Conservation (phyloP, 75 land plant genomes). For the Pinus tabuliformis region DNA sequence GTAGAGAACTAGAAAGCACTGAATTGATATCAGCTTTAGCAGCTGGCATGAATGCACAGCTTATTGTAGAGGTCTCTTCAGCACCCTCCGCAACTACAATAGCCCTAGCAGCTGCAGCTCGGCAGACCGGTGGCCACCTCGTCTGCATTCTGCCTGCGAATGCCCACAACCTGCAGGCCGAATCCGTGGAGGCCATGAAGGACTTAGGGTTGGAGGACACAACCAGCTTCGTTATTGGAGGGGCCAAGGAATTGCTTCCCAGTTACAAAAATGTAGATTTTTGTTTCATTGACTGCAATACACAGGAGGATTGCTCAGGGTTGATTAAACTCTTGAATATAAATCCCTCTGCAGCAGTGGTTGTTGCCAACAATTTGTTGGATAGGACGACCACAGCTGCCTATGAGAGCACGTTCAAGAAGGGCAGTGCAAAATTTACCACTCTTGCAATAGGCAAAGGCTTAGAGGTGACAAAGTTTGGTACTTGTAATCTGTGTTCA, state of each 20-base stretch:
- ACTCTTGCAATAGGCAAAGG: constrained; percentile 66
- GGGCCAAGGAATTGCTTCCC: constrained; percentile 33
- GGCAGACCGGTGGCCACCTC: constrained; percentile 64
- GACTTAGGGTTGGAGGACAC: constrained; percentile 19
- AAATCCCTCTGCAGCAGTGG: constrained; percentile 48
- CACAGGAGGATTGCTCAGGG: constrained; percentile 17
- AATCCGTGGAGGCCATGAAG: constrained; percentile 23
- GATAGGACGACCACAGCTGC: constrained; percentile 17
- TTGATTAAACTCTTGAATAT: constrained; percentile 36
- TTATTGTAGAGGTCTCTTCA: not conserved
- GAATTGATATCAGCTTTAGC: constrained; percentile 61
- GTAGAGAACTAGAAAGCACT: constrained; percentile 32
- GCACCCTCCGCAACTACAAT: constrained; percentile 17
- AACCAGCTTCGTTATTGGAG: constrained; percentile 38
- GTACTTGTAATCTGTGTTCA: constrained; percentile 18
- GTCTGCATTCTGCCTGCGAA: constrained; percentile 50
- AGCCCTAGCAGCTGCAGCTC: constrained; percentile 52
- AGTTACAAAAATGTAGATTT: constrained; percentile 47
- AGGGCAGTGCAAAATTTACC: constrained; percentile 18
- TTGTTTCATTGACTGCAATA: constrained; percentile 48
- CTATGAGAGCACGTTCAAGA: constrained; percentile 15
- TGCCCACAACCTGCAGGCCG: constrained; percentile 20
- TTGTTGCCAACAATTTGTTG: constrained; percentile 46
- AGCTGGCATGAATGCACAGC: constrained; percentile 8
- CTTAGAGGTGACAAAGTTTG: constrained; percentile 19